Percentiles rank a stretch among this genome's conserved stretches.
Conservation (phyloP, 176 grass and related monocot species). For the Aegilops umbellulata region DNA sequence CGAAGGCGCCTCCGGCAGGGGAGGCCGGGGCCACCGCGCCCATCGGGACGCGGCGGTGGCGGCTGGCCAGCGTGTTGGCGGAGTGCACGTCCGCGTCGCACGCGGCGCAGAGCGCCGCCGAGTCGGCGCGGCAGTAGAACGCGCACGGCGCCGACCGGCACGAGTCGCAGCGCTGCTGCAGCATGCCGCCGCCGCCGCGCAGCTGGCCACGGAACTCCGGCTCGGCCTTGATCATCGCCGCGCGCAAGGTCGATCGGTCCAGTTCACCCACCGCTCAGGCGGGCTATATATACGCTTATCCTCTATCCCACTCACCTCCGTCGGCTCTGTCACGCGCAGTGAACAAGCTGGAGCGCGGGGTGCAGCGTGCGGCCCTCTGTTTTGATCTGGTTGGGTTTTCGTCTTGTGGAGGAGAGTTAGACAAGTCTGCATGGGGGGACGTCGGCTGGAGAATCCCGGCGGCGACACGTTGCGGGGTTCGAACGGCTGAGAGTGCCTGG, state of each 20-base stretch:
- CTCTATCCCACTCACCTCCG: not conserved
- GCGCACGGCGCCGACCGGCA: conserved; percentile 42
- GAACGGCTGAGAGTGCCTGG: not conserved
- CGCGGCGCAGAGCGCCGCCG: conserved; percentile 40
- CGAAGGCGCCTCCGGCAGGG: conserved; percentile 36
- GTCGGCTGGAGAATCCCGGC: not conserved
- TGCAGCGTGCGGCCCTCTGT: not conserved
- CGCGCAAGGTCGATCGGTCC: not conserved
- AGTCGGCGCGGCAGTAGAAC: conserved; percentile 59
- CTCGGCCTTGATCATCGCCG: conserved; percentile 8
- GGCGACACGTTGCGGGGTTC: not conserved
- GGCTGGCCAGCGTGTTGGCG: conserved; percentile 66
- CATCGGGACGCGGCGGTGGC: conserved; percentile 54
- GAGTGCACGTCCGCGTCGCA: conserved; percentile 66
- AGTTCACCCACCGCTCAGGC: not conserved
- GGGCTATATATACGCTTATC: not conserved
- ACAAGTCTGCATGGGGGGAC: conserved; percentile 8
- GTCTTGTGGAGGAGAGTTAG: not conserved
- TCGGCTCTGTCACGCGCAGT: not conserved
- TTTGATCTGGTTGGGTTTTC: not conserved
- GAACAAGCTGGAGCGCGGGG: not conserved
- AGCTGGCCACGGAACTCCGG: not conserved
- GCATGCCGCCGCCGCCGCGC: not conserved
- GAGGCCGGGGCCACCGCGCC: not conserved
- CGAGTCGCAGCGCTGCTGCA: conserved; percentile 42